These are phyloP conservation scores for Trichoderma lentiforme DNA, from an alignment of 2,329 filamentous ascomycete genomes.

Conservation along the genomic window DNA sequence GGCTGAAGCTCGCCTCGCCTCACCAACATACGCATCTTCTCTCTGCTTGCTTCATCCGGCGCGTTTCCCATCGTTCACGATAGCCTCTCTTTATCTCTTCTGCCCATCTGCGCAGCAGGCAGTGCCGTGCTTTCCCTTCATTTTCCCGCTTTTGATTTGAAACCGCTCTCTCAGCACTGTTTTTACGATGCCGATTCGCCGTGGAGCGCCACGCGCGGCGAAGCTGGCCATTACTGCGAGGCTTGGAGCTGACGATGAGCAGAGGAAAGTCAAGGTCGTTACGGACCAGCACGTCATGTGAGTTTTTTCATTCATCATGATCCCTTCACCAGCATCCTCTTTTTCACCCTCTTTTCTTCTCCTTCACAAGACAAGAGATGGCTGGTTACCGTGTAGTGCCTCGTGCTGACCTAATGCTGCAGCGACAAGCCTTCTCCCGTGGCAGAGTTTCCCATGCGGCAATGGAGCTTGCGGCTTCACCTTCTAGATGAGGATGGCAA, in stretches of 20 bases:
- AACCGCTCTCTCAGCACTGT: background rate
- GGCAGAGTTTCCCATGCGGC: conserved; percentile 87
- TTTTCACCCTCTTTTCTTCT: background rate
- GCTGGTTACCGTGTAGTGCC: background rate
- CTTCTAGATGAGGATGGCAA: conserved; percentile 83
- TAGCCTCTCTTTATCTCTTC: background rate
- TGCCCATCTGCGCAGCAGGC: background rate
- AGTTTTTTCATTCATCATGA: conserved; percentile 31
- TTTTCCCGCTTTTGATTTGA: background rate
- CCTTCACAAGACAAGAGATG: background rate
- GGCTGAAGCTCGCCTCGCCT: background rate
- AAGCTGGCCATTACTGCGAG: conserved; percentile 11
- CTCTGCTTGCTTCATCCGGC: background rate
- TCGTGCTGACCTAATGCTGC: conserved; percentile 24
- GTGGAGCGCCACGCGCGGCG: conserved; percentile 20
- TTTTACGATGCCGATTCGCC: conserved; percentile 15
- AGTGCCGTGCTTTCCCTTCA: background rate
- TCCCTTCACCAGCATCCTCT: background rate
- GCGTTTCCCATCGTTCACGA: background rate
- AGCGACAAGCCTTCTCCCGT: conserved; percentile 77
- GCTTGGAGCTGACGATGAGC: conserved; percentile 41
- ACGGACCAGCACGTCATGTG: conserved; percentile 90
- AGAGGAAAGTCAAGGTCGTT: conserved; percentile 88
- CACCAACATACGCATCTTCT: background rate
- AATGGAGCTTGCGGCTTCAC: conserved; percentile 85